Base-by-base conservation (phyloP, 495 filamentous ascomycete genomes). In the Pyrenopolyporus hunteri region DNA sequence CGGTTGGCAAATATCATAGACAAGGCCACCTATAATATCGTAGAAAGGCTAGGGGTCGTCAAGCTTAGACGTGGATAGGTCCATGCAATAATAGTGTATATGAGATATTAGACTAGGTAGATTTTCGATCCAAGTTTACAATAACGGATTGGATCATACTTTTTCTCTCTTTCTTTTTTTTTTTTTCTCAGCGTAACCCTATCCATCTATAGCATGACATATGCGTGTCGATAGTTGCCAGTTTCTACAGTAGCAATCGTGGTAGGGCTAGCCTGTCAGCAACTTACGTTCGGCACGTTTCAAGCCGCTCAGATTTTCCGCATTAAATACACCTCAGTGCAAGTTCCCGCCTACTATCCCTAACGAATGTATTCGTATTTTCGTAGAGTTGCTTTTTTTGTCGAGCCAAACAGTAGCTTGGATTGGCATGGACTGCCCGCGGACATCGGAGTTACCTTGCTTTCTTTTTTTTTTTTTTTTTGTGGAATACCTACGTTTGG, bases 11-110 rank as follows among this genome's bases (percentile, higher is more conserved):
- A 52, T 17, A 23, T 13, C 1, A 20, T 46, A 20, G 35, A 33
- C 52, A 63, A 63, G 59, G 59, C 52, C 52, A 52, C 52, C 52
- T 63, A 57, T 63, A 8, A 63, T 53, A 47, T 63, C 17, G 45
- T 29, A 45, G 45, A 44, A 14, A 6, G 16, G 44, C 13, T 28
- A 50, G n/a, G 28, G 59, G 56, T 63, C 44, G 31, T 45, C 45
- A 44, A 63, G 29, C 25, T 31, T 14, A 37, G 25, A 37, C 35
- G 16, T 20, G 23, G 16, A 36, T 57, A 33, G 8, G 20, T 40
- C 19, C 35, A 23, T 44, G 7, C 22, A 26, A 52, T 37, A 25
- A 25, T 17, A 6, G 14, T n/a, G 47, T 55, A 45, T 11, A 25
- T 45, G 19, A 20, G 9, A 42, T n/a, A 25, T 45, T 22, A 20